These are phyloP conservation scores for Beauveria asiatica DNA, from an alignment of 2,329 filamentous ascomycete genomes.

Conservation along the genomic window DNA sequence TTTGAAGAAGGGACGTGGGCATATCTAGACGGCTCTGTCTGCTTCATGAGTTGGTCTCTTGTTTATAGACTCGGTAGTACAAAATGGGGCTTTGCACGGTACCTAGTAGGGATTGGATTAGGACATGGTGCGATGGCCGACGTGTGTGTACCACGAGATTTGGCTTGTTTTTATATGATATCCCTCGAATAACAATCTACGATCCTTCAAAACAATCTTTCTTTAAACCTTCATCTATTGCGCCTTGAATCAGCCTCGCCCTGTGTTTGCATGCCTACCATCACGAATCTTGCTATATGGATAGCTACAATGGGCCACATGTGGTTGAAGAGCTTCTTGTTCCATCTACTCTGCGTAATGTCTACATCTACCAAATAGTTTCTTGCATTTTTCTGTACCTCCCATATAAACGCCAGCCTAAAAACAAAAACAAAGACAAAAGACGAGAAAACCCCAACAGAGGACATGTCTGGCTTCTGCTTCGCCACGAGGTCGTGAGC, in stretches of 20 bases:
- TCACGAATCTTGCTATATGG: not conserved
- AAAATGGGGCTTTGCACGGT: conserved; percentile 5
- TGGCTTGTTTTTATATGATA: conserved; percentile 1
- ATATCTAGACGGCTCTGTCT: not conserved
- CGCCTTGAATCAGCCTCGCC: no score
- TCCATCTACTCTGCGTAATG: not conserved
- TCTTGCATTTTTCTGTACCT: not conserved
- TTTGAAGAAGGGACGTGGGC: not conserved
- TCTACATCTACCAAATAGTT: not conserved
- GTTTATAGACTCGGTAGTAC: not conserved
- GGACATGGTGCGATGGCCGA: not conserved
- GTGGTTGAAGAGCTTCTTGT: not conserved
- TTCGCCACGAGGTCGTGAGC: not conserved
- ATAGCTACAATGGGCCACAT: not conserved
- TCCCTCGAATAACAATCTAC: conserved; percentile 1
- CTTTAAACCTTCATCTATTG: no score
- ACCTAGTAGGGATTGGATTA: not conserved
- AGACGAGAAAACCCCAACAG: not conserved
- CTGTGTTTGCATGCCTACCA: no score
- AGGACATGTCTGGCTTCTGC: not conserved
- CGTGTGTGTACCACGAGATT: not conserved
- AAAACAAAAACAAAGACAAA: conserved; percentile 11
- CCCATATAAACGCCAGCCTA: conserved; percentile 8
- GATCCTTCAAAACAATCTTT: not conserved
- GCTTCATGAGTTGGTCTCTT: not conserved